Evolutionary conservation across 1,139 yeast genomes (phyloP).

Genomic region (Blastobotrys persicus): DNA sequence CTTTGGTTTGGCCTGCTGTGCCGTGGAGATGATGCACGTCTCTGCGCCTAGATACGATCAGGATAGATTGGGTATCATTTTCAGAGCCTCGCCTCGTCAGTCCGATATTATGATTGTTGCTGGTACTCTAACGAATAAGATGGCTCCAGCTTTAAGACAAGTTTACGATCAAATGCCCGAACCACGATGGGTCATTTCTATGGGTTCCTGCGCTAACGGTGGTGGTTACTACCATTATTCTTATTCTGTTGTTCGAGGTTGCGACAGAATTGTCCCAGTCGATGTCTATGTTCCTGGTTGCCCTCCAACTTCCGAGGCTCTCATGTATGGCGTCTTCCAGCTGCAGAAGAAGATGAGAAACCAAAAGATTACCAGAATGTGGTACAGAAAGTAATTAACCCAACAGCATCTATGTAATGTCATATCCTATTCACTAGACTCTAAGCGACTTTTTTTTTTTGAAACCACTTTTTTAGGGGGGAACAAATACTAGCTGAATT

Average conservation of each 20-base stretch:
- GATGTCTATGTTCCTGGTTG: constrained; percentile 93
- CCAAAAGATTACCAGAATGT: constrained; percentile 75
- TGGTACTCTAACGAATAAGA: constrained; percentile 86
- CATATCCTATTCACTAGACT: neutral
- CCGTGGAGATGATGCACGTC: constrained; percentile 95
- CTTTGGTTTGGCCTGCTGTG: constrained; percentile 89
- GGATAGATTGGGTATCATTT: constrained; percentile 89
- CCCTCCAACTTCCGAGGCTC: constrained; percentile 89
- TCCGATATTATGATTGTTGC: constrained; percentile 93
- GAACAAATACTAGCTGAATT: too few species aligned
- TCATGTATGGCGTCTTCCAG: constrained; percentile 87
- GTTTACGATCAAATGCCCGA: constrained; percentile 95
- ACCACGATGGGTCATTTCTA: constrained; percentile 84
- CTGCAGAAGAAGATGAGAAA: constrained; percentile 87
- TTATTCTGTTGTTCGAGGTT: constrained; percentile 85
- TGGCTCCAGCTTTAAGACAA: constrained; percentile 93
- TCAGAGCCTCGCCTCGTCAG: constrained; percentile 93
- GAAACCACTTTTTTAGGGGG: too few species aligned
- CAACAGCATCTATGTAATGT: neutral
- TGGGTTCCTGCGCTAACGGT: constrained; percentile 95
- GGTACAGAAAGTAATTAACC: constrained; percentile 64
- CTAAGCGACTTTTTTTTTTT: too few species aligned
- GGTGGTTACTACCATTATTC: constrained; percentile 93
- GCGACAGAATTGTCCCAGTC: constrained; percentile 85
- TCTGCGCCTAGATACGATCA: constrained; percentile 92